Evolutionary conservation across 352 stramenopile genomes (phyloP).

Genomic region (Phytophthora pisi): DNA sequence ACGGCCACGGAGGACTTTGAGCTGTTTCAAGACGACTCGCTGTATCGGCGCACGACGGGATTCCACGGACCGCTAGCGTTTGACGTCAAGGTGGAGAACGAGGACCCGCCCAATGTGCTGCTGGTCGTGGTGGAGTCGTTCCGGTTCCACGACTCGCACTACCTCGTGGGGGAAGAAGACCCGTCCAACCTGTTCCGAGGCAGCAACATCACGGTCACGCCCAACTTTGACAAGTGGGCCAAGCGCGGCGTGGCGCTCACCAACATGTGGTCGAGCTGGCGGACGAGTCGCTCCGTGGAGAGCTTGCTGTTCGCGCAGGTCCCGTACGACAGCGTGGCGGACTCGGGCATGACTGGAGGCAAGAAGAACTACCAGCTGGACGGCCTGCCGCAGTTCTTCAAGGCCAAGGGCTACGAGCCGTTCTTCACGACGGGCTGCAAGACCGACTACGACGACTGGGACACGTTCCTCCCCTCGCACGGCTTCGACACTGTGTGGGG

Average conservation of each 20-base stretch:
- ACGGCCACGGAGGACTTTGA: constrained; percentile 26
- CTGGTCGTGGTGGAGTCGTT: constrained; percentile 65
- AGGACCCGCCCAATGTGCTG: constrained; percentile 54
- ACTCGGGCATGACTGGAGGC: constrained; percentile 25
- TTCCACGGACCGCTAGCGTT: constrained; percentile 56
- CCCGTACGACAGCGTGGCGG: constrained; percentile 34
- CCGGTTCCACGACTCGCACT: constrained; percentile 58
- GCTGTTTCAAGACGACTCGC: constrained; percentile 24
- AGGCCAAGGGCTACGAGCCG: constrained; percentile 48
- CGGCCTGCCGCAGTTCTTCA: constrained; percentile 43
- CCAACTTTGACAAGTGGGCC: constrained; percentile 59
- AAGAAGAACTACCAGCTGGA: constrained; percentile 29
- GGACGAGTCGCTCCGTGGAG: constrained; percentile 54
- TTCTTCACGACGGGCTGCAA: constrained; percentile 46
- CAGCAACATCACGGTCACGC: constrained; percentile 43
- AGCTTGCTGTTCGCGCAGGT: constrained; percentile 54
- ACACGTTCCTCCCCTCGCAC: constrained; percentile 44
- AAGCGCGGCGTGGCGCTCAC: constrained; percentile 52
- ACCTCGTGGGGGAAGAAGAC: constrained; percentile 49
- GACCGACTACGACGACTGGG: constrained; percentile 51
- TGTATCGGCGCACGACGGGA: constrained; percentile 47
- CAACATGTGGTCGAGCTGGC: constrained; percentile 51
- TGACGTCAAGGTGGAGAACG: constrained; percentile 41
- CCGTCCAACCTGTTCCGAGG: constrained; percentile 37
- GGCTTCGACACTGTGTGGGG: constrained; percentile 51